These are phyloP conservation scores for Alternaria sp. DNA, from an alignment of 2,329 filamentous ascomycete species.

Conservation along the genomic window DNA sequence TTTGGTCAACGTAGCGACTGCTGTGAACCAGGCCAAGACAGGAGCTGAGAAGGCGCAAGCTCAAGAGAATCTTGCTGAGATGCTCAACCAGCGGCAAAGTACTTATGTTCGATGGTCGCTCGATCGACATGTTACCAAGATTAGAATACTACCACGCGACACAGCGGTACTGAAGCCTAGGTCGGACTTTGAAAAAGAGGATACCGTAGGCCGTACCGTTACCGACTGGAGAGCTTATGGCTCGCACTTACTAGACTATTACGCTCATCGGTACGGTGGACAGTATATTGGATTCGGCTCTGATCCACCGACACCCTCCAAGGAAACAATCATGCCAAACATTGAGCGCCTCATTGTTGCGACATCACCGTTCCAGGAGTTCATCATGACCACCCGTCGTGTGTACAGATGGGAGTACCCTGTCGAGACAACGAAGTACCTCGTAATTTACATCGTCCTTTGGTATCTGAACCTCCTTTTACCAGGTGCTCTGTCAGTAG, in stretches of 20 bases:
- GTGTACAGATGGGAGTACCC: slow-evolving; percentile 52
- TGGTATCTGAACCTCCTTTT: slow-evolving; percentile 41
- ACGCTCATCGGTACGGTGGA: slow-evolving; percentile 46
- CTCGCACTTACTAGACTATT: slow-evolving; percentile 39
- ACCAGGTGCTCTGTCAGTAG: slow-evolving; percentile 32
- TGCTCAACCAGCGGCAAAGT: slow-evolving; percentile 41
- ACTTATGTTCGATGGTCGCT: slow-evolving; percentile 50
- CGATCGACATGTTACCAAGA: slow-evolving; percentile 48
- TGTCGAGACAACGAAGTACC: slow-evolving; percentile 41
- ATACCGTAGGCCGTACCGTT: slow-evolving; percentile 19
- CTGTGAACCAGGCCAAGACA: slow-evolving; percentile 22
- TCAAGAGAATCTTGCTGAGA: slow-evolving; percentile 26
- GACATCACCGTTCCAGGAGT: slow-evolving; percentile 48
- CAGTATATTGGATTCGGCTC: slow-evolving; percentile 50
- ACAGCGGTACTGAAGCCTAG: slow-evolving; percentile 27
- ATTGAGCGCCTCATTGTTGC: slow-evolving; percentile 51
- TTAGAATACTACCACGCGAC: slow-evolving; percentile 38
- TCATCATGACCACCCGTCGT: slow-evolving; percentile 45
- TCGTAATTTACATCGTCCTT: slow-evolving; percentile 33
- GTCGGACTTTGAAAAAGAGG: slow-evolving; percentile 35
- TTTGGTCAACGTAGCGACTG: slow-evolving; percentile 46
- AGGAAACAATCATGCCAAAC: slow-evolving; percentile 46
- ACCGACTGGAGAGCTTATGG: slow-evolving; percentile 45
- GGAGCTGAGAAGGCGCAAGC: slow-evolving; percentile 28
- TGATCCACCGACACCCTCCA: slow-evolving; percentile 39